A percentile compares a stretch with the other conserved stretches of the same genome.
Conservation (phyloP, 2,329 filamentous ascomycete species). For the Metarhizium sp. region DNA sequence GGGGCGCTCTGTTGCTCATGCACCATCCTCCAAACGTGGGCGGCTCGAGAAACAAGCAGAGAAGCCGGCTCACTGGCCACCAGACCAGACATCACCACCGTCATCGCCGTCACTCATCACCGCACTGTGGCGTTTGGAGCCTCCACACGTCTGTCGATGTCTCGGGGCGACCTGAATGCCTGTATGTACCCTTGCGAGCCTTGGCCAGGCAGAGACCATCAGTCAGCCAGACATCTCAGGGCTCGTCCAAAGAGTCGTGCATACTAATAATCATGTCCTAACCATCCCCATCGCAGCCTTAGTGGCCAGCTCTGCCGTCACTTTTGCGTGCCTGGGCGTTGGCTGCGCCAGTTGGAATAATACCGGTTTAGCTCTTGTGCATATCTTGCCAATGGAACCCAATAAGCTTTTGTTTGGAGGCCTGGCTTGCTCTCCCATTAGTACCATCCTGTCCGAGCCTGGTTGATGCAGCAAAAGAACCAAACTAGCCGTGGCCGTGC, state of each 20-base stretch:
- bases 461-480: too few relatives aligned
- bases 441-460: neutral
- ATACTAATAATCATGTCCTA: neutral
- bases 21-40: slow-evolving; percentile 4
- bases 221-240: too few relatives aligned
- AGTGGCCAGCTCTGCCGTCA: slow-evolving; percentile 4
- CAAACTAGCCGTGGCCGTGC: too few relatives aligned
- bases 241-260: too few relatives aligned
- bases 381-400: neutral
- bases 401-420: neutral
- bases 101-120: neutral
- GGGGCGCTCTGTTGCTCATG: neutral
- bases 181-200: neutral
- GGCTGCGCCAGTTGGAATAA: neutral
- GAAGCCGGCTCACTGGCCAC: neutral
- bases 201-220: neutral
- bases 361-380: neutral
- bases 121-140: slow-evolving; percentile 1
- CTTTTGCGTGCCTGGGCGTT: neutral
- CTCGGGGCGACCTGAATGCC: neutral
- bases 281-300: neutral
- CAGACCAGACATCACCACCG: neutral
- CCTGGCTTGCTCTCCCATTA: neutral
- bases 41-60: neutral
- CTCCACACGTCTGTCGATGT: neutral